Conservation (phyloP, 2,329 filamentous ascomycete genomes). For the Amphichorda felina region DNA sequence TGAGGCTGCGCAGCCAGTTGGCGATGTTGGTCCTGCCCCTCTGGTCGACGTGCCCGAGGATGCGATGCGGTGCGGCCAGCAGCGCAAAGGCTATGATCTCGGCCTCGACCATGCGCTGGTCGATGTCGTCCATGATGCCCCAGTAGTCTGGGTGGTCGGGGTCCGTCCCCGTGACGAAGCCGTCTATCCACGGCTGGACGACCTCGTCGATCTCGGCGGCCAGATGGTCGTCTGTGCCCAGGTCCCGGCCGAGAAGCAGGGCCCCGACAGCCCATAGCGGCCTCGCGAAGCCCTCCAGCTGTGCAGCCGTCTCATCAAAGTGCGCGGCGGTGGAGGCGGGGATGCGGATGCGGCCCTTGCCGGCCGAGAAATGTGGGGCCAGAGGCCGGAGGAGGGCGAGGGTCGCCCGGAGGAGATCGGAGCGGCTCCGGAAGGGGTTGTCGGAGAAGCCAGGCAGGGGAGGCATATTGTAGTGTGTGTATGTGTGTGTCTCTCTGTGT, state of each 20-base stretch:
- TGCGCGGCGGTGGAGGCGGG: slow-evolving; percentile 23
- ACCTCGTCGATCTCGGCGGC: slow-evolving; percentile 13
- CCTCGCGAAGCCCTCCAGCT: slow-evolving; percentile 31
- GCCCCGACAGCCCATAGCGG: slow-evolving; percentile 22
- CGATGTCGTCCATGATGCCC: slow-evolving; percentile 29
- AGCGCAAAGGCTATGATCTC: slow-evolving; percentile 38
- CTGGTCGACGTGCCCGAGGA: slow-evolving; percentile 17
- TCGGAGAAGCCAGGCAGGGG: slow-evolving; percentile 25
- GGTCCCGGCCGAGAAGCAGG: too few species aligned
- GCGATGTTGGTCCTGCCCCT: slow-evolving; percentile 21
- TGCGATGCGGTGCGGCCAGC: slow-evolving; percentile 23
- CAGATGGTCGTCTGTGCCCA: not conserved
- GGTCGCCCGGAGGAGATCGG: slow-evolving; percentile 21
- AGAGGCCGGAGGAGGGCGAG: slow-evolving; percentile 21
- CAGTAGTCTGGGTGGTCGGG: slow-evolving; percentile 26
- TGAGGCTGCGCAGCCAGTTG: slow-evolving; percentile 28
- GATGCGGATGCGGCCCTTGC: slow-evolving; percentile 21
- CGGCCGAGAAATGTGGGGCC: slow-evolving; percentile 17
- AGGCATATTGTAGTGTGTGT: slow-evolving; percentile 25
- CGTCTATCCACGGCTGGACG: slow-evolving; percentile 10
- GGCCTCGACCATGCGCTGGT: slow-evolving; percentile 43
- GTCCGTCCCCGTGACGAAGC: too few species aligned
- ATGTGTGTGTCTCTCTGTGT: slow-evolving; percentile 4
- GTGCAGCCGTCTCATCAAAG: slow-evolving; percentile 31
- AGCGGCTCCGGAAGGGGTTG: slow-evolving; percentile 22